Percentiles rank a stretch among this genome's conserved stretches.
These are phyloP conservation scores for Oryza officinalis DNA, from an alignment of 176 grass and related monocot genomes.

Conservation along the genomic window DNA sequence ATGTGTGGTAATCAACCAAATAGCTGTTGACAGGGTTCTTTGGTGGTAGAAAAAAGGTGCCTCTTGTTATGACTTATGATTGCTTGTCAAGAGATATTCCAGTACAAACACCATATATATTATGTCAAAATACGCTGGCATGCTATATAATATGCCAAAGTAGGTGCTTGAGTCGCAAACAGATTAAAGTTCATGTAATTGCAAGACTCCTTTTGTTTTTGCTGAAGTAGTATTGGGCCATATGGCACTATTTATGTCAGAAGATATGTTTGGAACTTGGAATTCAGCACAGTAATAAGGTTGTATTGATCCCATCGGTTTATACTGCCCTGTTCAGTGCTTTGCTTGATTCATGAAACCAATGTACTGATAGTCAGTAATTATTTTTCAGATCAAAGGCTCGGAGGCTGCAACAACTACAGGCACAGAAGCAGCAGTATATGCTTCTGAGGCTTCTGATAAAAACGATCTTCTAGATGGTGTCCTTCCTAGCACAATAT, in stretches of 20 bases:
- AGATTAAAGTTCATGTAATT: background rate
- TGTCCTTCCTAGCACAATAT: constrained; percentile 80
- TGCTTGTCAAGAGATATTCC: constrained; percentile 1
- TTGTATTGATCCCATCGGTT: background rate
- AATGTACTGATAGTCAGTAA: background rate
- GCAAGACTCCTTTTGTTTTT: background rate
- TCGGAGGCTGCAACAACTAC: constrained; percentile 86
- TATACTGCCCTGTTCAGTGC: background rate
- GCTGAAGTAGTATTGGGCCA: constrained; percentile 17
- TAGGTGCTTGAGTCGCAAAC: background rate
- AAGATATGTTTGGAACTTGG: background rate
- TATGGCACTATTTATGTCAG: background rate
- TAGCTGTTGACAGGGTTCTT: background rate
- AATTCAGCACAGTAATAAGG: constrained; percentile 1
- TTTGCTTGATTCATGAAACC: constrained; percentile 22
- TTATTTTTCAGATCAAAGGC: constrained; percentile 73
- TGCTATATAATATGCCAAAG: constrained; percentile 2
- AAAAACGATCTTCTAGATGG: constrained; percentile 87
- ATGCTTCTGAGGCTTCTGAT: constrained; percentile 96
- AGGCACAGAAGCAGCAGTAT: constrained; percentile 89
- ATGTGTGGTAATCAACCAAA: background rate
- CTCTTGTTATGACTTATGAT: background rate
- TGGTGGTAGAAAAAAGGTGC: background rate
- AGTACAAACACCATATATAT: background rate
- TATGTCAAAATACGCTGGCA: background rate